Evolutionary conservation across 768 basidiomycete genomes (phyloP), one percentile per base, ranked within the genome.

Genomic region (Hortiboletus campestris): DNA sequence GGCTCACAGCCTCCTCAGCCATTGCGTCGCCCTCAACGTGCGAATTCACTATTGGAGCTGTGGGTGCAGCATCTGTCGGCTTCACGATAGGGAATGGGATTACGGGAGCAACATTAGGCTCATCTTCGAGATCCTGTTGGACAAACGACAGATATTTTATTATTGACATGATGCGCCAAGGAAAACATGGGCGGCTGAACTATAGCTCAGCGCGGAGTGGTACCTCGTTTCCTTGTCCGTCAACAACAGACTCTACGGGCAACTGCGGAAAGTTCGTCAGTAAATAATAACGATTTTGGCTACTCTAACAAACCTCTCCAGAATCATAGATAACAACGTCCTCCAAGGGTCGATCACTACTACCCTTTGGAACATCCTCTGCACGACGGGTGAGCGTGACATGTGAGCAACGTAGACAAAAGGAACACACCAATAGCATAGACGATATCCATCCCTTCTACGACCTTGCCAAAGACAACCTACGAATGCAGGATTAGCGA

Each of bases 171-270:
- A 71, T 55, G 70, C 60, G 68, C 68, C 75, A 73, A 70, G 47
- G 63, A 59, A 41, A 65, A 68, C 58, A 69, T 51, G 34, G 54
- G 63, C 67, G 72, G 76, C 76, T 67, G 68, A 67, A 73, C 86
- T 67, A 98, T 71, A 98, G 93, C 84, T 98, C 96, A 83, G 83
- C 89, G 69, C 85, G 93, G 66, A 91, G 74, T 75, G 94, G 95
- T 85, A 96, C 92, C 91, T 96, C 79, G 58, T 91, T 87, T 69
- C 86, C 89, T 51, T 88, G 80, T 52, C 73, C 74, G 58, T 88
- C 88, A 47, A 78, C 71, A 44, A 71, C 78, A 35, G 76, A 51
- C 54, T 88, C 84, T 31, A 85, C 60, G 14, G 70, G 72, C 25
- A 89, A 74, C 86, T 87, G 53, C 14, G 56, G 19, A 51, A 47